Evolutionary conservation across 352 stramenopile genomes (phyloP), one percentile per base, ranked within the genome.

Genomic region (Phytophthora capsici): DNA sequence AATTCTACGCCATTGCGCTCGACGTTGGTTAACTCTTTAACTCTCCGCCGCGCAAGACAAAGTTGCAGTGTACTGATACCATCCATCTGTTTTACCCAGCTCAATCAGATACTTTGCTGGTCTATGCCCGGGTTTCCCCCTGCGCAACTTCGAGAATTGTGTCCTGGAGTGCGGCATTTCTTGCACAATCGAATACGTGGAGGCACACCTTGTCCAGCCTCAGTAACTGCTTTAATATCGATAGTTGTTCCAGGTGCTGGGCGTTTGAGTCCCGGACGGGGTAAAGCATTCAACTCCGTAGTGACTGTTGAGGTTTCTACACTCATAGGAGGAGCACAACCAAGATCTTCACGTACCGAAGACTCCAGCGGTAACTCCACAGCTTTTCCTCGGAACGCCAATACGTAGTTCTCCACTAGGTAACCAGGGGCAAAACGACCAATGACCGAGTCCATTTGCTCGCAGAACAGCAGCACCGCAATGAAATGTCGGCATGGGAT

Each of bases 401-500:
- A 3, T 1, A 51, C 63, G 45, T 76, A 87, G 26, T 70, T 86
- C 5, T 78, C 61, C 20, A 82, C 68, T 30, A 72, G 65, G 41
- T 86, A 89, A n/a, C 68, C 68, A 23, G 69, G 37, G 9, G 68
- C 78, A 56, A 87, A 89, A 10, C 75, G 67, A 12, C 60, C 65
- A 36, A 65, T 67, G 48, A 84, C 66, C 13, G 61, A 71, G 43
- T 87, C 73, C 71, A 83, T 85, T 52, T 80, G 73, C 14, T 74
- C 52, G 25, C 73, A 86, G 45, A 84, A 86, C 16, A 86, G 57
- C 65, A 84, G 62, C 26, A 80, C 80, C 2, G 80, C 77, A 44
- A 89, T 80, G 48, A 89, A 45, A 53, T 89, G 80, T n/a, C 76
- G 75, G 30, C 80, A 89, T 25, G 80, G 80, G 28, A 87, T 84